Conservation (phyloP, 768 basidiomycete species). For the Suillus sp. region DNA sequence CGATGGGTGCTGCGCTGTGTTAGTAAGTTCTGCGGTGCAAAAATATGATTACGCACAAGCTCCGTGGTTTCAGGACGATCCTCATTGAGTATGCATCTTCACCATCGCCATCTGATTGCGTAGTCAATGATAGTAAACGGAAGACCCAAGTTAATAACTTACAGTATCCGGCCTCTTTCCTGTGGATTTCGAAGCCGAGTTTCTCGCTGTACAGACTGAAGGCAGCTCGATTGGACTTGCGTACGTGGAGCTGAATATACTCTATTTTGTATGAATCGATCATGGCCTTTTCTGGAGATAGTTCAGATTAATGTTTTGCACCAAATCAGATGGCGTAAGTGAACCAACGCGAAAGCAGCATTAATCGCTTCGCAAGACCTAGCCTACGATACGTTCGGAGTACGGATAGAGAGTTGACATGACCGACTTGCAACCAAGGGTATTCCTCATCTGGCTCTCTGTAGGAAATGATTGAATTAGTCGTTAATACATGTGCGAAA, state of each 20-base stretch:
- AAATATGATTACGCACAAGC: not conserved
- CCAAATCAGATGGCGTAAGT: not conserved
- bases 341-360: constrained; percentile 29
- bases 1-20: not conserved
- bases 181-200: constrained; percentile 26
- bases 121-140: not conserved
- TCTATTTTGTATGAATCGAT: constrained; percentile 20
- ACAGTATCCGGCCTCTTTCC: constrained; percentile 29
- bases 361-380: constrained; percentile 30
- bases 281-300: constrained; percentile 28
- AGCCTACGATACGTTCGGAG: constrained; percentile 32
- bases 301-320: constrained; percentile 6
- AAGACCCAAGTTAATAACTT: constrained; percentile 13
- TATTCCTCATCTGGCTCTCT: constrained; percentile 28
- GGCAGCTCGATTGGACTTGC: constrained; percentile 31
- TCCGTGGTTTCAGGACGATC: not conserved
- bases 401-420: constrained; percentile 33
- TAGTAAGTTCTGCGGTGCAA: not conserved
- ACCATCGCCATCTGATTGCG: constrained; percentile 24
- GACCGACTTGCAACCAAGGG: constrained; percentile 21
- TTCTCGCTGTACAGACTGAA: constrained; percentile 23
- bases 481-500: not conserved
- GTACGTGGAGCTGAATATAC: constrained; percentile 32
- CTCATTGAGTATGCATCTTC: constrained; percentile 33
- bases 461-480: not conserved